Conservation (phyloP, 2,329 filamentous ascomycete genomes). For the Aspergillus thermomutatus region DNA sequence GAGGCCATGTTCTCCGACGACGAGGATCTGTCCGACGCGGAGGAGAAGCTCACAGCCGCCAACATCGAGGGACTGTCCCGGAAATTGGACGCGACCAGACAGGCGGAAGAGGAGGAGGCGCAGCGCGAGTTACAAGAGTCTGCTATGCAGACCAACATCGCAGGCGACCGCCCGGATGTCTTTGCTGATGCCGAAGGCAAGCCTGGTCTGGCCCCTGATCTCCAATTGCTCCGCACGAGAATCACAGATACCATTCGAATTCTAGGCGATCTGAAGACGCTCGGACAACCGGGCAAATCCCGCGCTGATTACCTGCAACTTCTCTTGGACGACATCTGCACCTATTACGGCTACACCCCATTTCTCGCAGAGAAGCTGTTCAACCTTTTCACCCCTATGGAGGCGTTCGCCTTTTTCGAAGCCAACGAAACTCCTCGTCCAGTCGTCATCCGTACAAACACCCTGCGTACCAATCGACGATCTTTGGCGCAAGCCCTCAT, state of each 20-base stretch:
- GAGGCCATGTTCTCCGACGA: slow-evolving; percentile 91
- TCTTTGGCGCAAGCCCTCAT: slow-evolving; percentile 91
- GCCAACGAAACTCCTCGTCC: slow-evolving; percentile 94
- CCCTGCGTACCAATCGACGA: slow-evolving; percentile 69
- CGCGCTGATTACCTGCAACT: slow-evolving; percentile 84
- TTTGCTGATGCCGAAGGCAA: slow-evolving; percentile 58
- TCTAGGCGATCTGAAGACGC: slow-evolving; percentile 79
- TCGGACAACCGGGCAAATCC: slow-evolving; percentile 75
- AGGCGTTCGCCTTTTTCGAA: slow-evolving; percentile 98
- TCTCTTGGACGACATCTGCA: slow-evolving; percentile 85
- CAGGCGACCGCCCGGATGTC: slow-evolving; percentile 67
- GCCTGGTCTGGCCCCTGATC: slow-evolving; percentile 72
- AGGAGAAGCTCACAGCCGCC: slow-evolving; percentile 88
- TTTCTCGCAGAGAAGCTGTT: slow-evolving; percentile 96
- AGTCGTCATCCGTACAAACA: slow-evolving; percentile 96
- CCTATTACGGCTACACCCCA: slow-evolving; percentile 93
- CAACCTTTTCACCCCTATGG: slow-evolving; percentile 83
- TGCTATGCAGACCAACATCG: slow-evolving; percentile 90
- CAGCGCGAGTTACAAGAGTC: slow-evolving; percentile 81
- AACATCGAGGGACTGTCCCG: slow-evolving; percentile 91
- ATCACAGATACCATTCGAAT: slow-evolving; percentile 94
- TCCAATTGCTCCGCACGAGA: slow-evolving; percentile 81
- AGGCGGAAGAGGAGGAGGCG: slow-evolving; percentile 76
- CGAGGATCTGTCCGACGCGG: slow-evolving; percentile 80
- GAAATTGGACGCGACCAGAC: slow-evolving; percentile 74